Evolutionary conservation across 1,139 yeast species (phyloP).

Genomic region (Blastobotrys apis): DNA sequence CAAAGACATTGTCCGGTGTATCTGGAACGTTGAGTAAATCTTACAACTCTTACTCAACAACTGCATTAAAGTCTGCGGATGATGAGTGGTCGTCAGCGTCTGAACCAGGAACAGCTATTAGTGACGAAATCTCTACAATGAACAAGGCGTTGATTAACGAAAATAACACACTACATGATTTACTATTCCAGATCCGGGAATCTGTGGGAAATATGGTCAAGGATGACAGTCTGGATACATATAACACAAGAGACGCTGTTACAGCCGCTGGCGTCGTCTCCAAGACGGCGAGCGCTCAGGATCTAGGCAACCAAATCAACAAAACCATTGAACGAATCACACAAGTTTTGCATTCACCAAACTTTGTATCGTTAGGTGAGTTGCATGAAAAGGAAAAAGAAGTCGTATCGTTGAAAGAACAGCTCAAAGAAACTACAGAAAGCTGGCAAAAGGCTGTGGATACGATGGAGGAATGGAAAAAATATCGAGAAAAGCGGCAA

Average conservation of each 20-base stretch:
- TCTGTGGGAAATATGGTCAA: constrained; percentile 6
- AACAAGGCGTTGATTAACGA: constrained; percentile 21
- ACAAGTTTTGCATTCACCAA: constrained; percentile 24
- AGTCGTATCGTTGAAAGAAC: constrained; percentile 21
- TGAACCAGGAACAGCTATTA: background rate
- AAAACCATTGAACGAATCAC: constrained; percentile 20
- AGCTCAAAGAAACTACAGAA: constrained; percentile 26
- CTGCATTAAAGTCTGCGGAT: constrained; percentile 11
- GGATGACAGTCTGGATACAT: background rate
- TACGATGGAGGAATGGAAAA: constrained; percentile 33
- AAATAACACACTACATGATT: constrained; percentile 21
- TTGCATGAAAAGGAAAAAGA: constrained; percentile 23
- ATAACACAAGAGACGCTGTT: background rate
- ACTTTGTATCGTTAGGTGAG: constrained; percentile 26
- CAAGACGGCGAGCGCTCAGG: constrained; percentile 20
- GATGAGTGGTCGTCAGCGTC: background rate
- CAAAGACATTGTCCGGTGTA: constrained; percentile 22
- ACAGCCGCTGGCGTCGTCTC: constrained; percentile 20
- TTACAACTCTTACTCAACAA: constrained; percentile 20
- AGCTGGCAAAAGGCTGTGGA: constrained; percentile 30
- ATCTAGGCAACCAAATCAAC: constrained; percentile 21
- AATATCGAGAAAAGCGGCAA: constrained; percentile 19
- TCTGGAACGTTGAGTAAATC: constrained; percentile 25
- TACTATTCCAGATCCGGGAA: constrained; percentile 12
- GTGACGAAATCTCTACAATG: constrained; percentile 14